Percentiles rank a stretch among this genome's conserved stretches.
Conservation (phyloP, 176 grass and related monocot genomes). For the Aegilops sharonensis region DNA sequence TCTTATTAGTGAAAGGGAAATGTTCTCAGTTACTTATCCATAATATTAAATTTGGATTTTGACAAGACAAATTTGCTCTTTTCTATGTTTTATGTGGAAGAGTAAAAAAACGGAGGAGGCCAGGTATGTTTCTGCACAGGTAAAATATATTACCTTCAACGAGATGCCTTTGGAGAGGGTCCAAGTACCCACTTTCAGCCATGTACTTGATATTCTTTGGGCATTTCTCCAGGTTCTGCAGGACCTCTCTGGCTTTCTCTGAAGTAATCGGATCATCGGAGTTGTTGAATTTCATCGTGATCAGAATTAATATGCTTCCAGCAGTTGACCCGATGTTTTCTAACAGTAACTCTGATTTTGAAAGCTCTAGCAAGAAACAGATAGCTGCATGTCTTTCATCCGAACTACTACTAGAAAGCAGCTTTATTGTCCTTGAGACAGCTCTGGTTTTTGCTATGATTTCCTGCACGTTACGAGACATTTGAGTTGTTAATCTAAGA, state of each 20-base stretch:
- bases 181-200: conserved; percentile 88
- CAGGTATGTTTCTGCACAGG: not conserved
- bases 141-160: conserved; percentile 64
- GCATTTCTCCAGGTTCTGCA: conserved; percentile 80
- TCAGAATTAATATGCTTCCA: conserved; percentile 76
- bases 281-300: conserved; percentile 82
- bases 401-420: conserved; percentile 60
- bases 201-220: conserved; percentile 91
- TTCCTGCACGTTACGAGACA: conserved; percentile 46
- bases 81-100: not conserved
- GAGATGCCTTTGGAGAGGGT: conserved; percentile 77
- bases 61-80: not conserved
- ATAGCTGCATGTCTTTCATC: conserved; percentile 71
- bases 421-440: conserved; percentile 57
- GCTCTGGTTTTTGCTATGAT: conserved; percentile 77
- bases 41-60: not conserved
- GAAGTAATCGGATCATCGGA: conserved; percentile 49
- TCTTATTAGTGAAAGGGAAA: conserved; percentile 8
- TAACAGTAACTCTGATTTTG: conserved; percentile 56
- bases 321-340: conserved; percentile 62
- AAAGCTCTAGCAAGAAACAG: conserved; percentile 77
- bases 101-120: not conserved
- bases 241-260: conserved; percentile 60
- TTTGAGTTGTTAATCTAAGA: not conserved
- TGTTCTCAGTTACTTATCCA: not conserved